Evolutionary conservation across 169 alveolate species (phyloP).

Genomic region (Cryptosporidium viatorum): DNA sequence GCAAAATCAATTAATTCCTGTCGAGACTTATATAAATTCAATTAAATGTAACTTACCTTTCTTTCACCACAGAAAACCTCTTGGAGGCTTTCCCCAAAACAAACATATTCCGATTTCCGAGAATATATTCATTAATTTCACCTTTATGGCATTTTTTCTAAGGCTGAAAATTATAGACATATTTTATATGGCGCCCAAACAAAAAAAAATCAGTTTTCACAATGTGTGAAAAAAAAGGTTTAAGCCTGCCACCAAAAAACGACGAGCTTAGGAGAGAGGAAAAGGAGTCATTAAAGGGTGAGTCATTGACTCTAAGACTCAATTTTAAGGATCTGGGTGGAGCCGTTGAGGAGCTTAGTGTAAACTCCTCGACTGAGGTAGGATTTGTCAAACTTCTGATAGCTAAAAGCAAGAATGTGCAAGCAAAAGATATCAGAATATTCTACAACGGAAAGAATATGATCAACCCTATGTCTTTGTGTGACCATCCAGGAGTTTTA

Average conservation of each 20-base stretch:
- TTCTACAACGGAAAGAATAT: slow-evolving; percentile 62
- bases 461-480: slow-evolving; percentile 80
- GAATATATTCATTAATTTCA: slow-evolving; percentile 20
- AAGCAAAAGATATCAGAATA: slow-evolving; percentile 76
- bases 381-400: slow-evolving; percentile 79
- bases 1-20: background rate
- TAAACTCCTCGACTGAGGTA: slow-evolving; percentile 79
- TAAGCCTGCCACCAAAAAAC: slow-evolving; percentile 68
- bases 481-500: slow-evolving; percentile 78
- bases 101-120: slow-evolving; percentile 20
- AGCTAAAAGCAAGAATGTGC: slow-evolving; percentile 72
- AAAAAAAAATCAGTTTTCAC: background rate
- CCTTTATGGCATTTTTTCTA: background rate
- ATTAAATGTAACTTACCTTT: slow-evolving; percentile 23
- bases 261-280: slow-evolving; percentile 66
- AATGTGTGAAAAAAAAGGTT: slow-evolving; percentile 74
- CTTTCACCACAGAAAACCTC: slow-evolving; percentile 62
- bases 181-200: slow-evolving; percentile 36
- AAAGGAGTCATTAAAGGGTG: slow-evolving; percentile 52
- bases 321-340: slow-evolving; percentile 26
- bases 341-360: slow-evolving; percentile 54
- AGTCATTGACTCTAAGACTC: slow-evolving; percentile 45
- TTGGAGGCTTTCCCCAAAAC: slow-evolving; percentile 50
- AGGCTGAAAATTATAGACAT: background rate
- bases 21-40: background rate